Evolutionary conservation across 805 yeast species (phyloP), one percentile per base, ranked within the genome.

Genomic region (Wickerhamomyces rabaulensis): DNA sequence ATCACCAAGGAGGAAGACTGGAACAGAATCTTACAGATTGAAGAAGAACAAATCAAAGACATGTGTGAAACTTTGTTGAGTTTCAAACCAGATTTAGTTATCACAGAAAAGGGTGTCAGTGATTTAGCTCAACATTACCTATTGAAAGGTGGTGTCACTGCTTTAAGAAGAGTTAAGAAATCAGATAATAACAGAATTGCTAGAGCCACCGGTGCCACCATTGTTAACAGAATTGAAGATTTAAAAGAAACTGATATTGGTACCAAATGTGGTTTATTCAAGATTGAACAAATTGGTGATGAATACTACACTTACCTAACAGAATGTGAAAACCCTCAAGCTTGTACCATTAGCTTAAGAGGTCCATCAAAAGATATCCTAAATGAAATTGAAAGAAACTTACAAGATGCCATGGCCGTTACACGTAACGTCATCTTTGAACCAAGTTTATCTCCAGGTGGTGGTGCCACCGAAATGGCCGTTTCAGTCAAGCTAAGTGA

Each of bases 381-480:
- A 56, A 91, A 90, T 68, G 99, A 94, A 75, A 82, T 94, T 60
- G 99, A 94, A 63, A 83, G 99, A 65, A 94, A 94, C 65, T 75
- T 94, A 63, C 97, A 94, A 64, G 99, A 94, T 68, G 99, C 99
- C 40, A 87, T 94, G 95, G 92, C 97, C 3, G 99, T 94, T 40
- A 83, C 98, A 17, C 81, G 97, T 67, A 94, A 94, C 63, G 97
- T 94, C 31, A 78, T 89, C 75, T 82, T 92, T 57, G 96, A 92
- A 66, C 99, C 99, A 44, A 80, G 91, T 38, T 77, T 94, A 62
- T 78, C 96, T 2, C 99, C 99, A 42, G 99, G 99, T 60, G 99
- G 99, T 51, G 99, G 99, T 59, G 99, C 99, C 44, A 92, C 97
- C 25, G 99, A 94, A 71, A 94, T 94, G 98, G 98, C 98, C 3